Conservation (phyloP, 2,329 filamentous ascomycete species). For the Cladobotryum mycophilum region DNA sequence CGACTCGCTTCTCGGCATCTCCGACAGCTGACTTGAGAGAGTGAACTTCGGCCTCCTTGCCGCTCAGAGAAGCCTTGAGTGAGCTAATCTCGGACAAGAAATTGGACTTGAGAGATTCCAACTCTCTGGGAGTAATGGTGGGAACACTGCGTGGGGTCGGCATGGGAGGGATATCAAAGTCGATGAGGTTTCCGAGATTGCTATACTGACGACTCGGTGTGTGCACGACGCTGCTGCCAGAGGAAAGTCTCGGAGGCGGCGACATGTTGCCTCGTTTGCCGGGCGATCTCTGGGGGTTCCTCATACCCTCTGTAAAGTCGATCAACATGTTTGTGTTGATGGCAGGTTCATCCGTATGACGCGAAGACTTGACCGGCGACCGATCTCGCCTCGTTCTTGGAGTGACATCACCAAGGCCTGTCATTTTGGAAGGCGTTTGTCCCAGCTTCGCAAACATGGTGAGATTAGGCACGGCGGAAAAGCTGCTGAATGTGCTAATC, state of each 20-base stretch:
- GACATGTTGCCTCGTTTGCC: constrained; percentile 27
- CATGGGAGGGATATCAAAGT: constrained; percentile 80
- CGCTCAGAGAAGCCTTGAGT: constrained; percentile 84
- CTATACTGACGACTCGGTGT: constrained; percentile 42
- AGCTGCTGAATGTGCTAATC: constrained; percentile 80
- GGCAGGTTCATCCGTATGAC: constrained; percentile 37
- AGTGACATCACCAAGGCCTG: constrained; percentile 31
- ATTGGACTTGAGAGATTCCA: constrained; percentile 85
- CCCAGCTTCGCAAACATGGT: constrained; percentile 73
- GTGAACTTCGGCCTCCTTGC: constrained; percentile 85
- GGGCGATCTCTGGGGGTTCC: constrained; percentile 45
- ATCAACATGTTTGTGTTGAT: constrained; percentile 73
- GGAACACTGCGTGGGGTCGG: constrained; percentile 90
- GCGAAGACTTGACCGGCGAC: constrained; percentile 30
- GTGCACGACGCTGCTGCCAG: constrained; percentile 19
- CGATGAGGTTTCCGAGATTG: constrained; percentile 60
- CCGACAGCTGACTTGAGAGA: constrained; percentile 81
- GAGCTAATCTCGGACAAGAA: constrained; percentile 91
- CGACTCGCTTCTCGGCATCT: constrained; percentile 88
- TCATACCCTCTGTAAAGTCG: constrained; percentile 77
- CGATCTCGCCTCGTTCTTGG: constrained; percentile 31
- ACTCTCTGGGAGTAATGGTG: constrained; percentile 81
- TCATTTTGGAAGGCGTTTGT: constrained; percentile 54
- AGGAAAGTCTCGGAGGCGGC: constrained; percentile 25
- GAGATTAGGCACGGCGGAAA: constrained; percentile 84